phyloP scores from a whole-genome alignment of 495 filamentous ascomycete species.

The Lasiosphaeria hispida region DNA sequence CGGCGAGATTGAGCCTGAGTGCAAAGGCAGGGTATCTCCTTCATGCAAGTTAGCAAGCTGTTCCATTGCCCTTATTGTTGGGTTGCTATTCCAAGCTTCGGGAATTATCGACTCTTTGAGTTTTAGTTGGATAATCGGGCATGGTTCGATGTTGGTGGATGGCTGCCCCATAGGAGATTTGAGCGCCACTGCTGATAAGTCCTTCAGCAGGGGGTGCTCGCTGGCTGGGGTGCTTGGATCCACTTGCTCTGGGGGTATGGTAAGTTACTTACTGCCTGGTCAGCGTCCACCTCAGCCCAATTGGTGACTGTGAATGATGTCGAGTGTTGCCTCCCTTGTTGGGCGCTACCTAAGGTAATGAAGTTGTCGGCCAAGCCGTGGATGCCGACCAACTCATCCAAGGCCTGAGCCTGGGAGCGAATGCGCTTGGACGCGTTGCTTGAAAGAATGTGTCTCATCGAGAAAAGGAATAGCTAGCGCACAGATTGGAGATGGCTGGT shows the following conservation, averaged over 20 bases:
- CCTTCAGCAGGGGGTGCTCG: background rate
- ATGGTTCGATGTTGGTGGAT: conserved; percentile 1
- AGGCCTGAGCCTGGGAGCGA: conserved; percentile 1
- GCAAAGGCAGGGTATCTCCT: background rate
- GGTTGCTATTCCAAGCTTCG: background rate
- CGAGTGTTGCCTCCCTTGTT: background rate
- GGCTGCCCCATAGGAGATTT: background rate
- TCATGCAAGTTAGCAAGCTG: background rate
- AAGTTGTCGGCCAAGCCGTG: background rate
- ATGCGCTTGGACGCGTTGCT: background rate
- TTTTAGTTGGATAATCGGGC: background rate
- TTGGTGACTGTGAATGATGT: background rate
- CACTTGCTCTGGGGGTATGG: background rate
- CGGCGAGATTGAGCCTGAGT: no score
- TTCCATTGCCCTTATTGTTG: background rate
- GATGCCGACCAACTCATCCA: conserved; percentile 1
- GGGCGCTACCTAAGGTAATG: background rate
- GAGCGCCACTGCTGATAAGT: background rate
- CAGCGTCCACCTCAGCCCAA: background rate
- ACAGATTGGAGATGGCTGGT: no score
- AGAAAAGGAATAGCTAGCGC: conserved; percentile 6
- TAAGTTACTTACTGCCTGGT: background rate
- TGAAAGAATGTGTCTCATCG: background rate
- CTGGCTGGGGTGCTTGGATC: no score
- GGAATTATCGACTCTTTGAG: background rate